phyloP scores from a whole-genome alignment of 2,329 filamentous ascomycete species.

The Penicillium freii region DNA sequence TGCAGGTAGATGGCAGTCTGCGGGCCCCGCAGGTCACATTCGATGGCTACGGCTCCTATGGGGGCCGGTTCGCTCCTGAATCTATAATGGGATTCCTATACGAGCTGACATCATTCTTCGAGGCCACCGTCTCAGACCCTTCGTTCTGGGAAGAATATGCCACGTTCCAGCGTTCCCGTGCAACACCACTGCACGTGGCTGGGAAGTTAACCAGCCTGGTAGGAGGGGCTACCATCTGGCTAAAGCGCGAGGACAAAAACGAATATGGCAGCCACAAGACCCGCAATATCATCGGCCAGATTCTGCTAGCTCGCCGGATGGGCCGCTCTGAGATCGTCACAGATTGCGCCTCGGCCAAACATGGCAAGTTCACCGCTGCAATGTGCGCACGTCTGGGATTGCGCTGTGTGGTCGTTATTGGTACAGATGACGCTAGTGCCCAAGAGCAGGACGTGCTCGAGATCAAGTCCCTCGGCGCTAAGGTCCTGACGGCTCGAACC shows the following conservation, averaged over 20 bases:
- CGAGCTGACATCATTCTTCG: slow-evolving; percentile 27
- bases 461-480: slow-evolving; percentile 26
- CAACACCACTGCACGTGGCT: slow-evolving; percentile 22
- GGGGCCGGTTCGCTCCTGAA: slow-evolving; percentile 30
- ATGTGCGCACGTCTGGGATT: slow-evolving; percentile 24
- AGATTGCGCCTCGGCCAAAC: slow-evolving; percentile 27
- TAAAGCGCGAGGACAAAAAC: slow-evolving; percentile 26
- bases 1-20: slow-evolving; percentile 23
- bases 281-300: slow-evolving; percentile 25
- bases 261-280: slow-evolving; percentile 27
- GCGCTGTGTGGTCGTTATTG: slow-evolving; percentile 24
- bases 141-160: slow-evolving; percentile 28
- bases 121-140: slow-evolving; percentile 25
- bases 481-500: slow-evolving; percentile 22
- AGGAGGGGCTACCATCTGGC: slow-evolving; percentile 26
- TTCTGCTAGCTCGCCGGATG: slow-evolving; percentile 24
- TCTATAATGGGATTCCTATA: slow-evolving; percentile 28
- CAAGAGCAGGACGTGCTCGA: slow-evolving; percentile 23
- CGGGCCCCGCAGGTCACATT: slow-evolving; percentile 23
- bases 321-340: slow-evolving; percentile 25
- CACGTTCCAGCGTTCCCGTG: slow-evolving; percentile 17
- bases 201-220: slow-evolving; percentile 18
- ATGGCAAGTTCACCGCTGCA: slow-evolving; percentile 24
- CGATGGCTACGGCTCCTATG: slow-evolving; percentile 26
- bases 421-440: slow-evolving; percentile 21